phyloP scores from a whole-genome alignment of 177 flowering plant species.

The Vitis hybrid region DNA sequence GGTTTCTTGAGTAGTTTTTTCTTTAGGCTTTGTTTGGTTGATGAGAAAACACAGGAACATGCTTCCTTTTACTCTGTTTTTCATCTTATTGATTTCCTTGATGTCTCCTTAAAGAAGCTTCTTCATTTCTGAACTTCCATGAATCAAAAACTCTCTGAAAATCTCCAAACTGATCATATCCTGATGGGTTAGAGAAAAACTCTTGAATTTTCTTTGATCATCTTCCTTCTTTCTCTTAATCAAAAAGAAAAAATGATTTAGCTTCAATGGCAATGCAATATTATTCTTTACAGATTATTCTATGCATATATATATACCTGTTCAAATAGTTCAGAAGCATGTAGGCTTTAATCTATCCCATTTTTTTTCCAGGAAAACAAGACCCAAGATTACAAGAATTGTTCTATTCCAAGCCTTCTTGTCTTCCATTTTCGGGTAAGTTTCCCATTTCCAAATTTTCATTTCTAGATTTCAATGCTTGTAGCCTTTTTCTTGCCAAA shows the following conservation, averaged over 20 bases:
- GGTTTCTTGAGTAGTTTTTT: background rate
- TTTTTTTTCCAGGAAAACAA: slow-evolving; percentile 52
- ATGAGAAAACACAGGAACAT: background rate
- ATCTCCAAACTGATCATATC: background rate
- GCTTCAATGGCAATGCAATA: too few species aligned
- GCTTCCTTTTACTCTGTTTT: background rate
- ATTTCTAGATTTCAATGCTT: too few species aligned
- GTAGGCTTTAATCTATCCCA: background rate
- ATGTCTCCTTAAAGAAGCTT: too few species aligned
- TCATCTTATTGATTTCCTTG: too few species aligned
- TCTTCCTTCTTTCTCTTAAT: too few species aligned
- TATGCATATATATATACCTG: background rate
- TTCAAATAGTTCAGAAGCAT: background rate
- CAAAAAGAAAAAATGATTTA: too few species aligned
- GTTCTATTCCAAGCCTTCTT: slow-evolving; percentile 58
- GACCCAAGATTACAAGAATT: slow-evolving; percentile 48
- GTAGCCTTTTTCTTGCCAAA: background rate
- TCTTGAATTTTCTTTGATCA: too few species aligned
- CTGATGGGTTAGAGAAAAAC: too few species aligned
- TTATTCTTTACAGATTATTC: too few species aligned
- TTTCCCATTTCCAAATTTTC: background rate
- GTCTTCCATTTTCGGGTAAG: slow-evolving; percentile 85
- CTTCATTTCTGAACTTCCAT: background rate
- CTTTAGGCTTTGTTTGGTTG: background rate
- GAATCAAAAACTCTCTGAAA: background rate